Evolutionary conservation across 1,139 yeast genomes (phyloP).

Genomic region (Blastobotrys petasosporus): DNA sequence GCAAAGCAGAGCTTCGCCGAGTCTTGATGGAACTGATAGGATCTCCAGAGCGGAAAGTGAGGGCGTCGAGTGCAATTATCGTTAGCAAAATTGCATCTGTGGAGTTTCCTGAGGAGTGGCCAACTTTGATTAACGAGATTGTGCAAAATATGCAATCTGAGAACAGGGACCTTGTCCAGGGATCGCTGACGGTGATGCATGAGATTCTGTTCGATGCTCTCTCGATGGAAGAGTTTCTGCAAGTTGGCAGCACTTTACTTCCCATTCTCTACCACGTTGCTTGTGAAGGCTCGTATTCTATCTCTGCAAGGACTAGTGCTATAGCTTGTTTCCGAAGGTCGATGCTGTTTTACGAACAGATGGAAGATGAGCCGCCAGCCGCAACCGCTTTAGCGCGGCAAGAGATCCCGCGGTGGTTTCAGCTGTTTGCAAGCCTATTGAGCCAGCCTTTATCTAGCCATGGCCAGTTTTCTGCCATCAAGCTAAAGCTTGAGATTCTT

Average conservation of each 20-base stretch:
- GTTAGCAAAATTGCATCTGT: slow-evolving; percentile 80
- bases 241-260: slow-evolving; percentile 43
- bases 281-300: slow-evolving; percentile 14
- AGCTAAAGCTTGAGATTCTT: slow-evolving; percentile 11
- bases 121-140: slow-evolving; percentile 51
- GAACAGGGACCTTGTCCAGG: slow-evolving; percentile 36
- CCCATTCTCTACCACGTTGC: slow-evolving; percentile 22
- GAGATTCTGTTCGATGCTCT: slow-evolving; percentile 83
- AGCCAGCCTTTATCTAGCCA: slow-evolving; percentile 14
- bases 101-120: slow-evolving; percentile 97
- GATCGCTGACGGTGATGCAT: slow-evolving; percentile 64
- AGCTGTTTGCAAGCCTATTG: slow-evolving; percentile 21
- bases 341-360: slow-evolving; percentile 24
- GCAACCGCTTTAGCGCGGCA: slow-evolving; percentile 23
- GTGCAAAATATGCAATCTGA: slow-evolving; percentile 30
- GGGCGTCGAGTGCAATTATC: slow-evolving; percentile 65
- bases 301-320: slow-evolving; percentile 23
- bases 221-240: slow-evolving; percentile 81
- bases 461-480: slow-evolving; percentile 9
- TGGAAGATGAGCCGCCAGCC: slow-evolving; percentile 21
- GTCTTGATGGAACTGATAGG: slow-evolving; percentile 50
- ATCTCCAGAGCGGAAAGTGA: slow-evolving; percentile 51
- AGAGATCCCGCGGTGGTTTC: slow-evolving; percentile 28
- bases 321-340: slow-evolving; percentile 31
- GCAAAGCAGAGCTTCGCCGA: slow-evolving; percentile 47